Base-by-base conservation (phyloP, 2,329 filamentous ascomycete genomes). In the Juglanconis sp. region DNA sequence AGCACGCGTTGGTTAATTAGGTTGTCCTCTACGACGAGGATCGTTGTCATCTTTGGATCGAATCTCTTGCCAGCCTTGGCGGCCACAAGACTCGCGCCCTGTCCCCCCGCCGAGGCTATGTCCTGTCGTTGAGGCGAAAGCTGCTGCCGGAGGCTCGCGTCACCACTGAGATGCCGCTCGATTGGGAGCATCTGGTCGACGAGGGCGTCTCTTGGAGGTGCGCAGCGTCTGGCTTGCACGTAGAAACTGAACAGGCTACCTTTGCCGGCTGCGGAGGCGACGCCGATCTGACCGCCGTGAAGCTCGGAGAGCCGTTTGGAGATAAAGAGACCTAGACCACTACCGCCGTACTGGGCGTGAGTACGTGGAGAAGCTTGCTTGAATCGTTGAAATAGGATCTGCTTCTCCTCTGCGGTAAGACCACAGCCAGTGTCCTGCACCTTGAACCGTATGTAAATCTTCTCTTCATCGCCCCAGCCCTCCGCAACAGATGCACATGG, bases 21-120 rank as follows among this genome's bases (percentile, higher is more conserved):
- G 67, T 89, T 89, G 67, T 89, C 87, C 69, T 89, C 87, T 0
- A 89, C 87, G 3, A 89, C 74, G 7, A 89, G 73, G 2, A 89
- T 81, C 44, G 80, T 80, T 60, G 85, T 76, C 8, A 81, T 77
- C 64, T 79, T 82, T 54, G 76, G 77, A 64, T 80, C 76, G 13
- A 68, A 64, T 1, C 32, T 40, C 11, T 61, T 55, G 24, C 10
- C 49, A 1, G 64, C 63, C 53, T 60, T 69, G 11, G 65, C 59
- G 5, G 64, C 65, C 2, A 67, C 63, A 11, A 70, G 65, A 47
- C 61, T 66, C 1, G 66, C 63, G 1, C 55, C 65, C 3, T 64
- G 66, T 1, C 65, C 57, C 3, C 61, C 61, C 4, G 56, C 36
- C 9, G 64, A 62, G 1, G 68, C 66, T 1, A 69, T 56, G 42